Base-by-base conservation (phyloP, 352 stramenopile species). In the Globisporangium nagaii region DNA sequence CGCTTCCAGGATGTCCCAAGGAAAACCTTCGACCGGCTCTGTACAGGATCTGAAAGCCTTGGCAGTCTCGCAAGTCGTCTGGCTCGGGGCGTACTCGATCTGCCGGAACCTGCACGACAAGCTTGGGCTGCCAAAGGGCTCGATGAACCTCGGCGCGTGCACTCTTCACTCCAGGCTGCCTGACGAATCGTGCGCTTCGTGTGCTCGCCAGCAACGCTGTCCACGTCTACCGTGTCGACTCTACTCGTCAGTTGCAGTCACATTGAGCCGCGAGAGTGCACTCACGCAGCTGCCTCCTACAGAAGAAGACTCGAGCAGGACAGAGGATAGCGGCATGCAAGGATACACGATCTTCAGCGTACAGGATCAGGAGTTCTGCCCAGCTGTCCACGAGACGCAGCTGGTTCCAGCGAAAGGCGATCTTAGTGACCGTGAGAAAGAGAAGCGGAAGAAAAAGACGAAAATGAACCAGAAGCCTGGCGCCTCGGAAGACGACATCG, bases 71-170 rank as follows among this genome's bases (percentile, higher is more conserved):
- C 58, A 57, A 11, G 28, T 59, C 19, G 44, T 88, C 34, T 88
- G 75, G 75, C 63, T 88, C 1, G 75, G 75, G 6, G 11, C 73
- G 7, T 81, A 69, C 39, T 39, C 51, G 11, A 43, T 75, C 3
- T 83, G 72, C 22, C 62, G 60, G 4, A 64, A 66, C 0, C 52
- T 87, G 6, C 54, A 76, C 25, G 61, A 66, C 12, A 74, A 66
- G 24, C 60, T 84, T 0, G 69, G 53, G 0, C 37, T 76, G 1
- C 2, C 49, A n/a, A 47, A 34, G 15, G 31, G n/a, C 17, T 56
- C 20, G 27, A n/a, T 43, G 28, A 20, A 43, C 34, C 30, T 67
- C 7, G 51, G 44, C 19, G 8, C 42, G 0, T 79, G 71, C 40
- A 9, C 35, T 0, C 11, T 62, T 12, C 71, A 79, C 34, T 2